Percentiles rank a stretch among this genome's conserved stretches.
Evolutionary conservation across 306 rosid species (phyloP).

Genomic region (Psophocarpus tetragonolobus): DNA sequence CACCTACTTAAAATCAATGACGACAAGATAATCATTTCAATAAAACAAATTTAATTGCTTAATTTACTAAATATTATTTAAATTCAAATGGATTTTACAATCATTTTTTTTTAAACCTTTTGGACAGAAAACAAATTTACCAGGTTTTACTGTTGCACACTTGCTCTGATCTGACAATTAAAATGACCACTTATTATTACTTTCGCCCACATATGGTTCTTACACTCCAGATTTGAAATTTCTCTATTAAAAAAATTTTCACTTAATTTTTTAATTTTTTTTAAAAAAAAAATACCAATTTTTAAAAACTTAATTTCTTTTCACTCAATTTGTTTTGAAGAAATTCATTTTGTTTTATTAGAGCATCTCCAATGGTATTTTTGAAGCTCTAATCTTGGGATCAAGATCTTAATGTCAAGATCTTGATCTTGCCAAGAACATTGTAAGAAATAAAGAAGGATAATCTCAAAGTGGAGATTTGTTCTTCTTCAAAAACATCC

Average conservation of each 20-base stretch:
- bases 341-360: too few relatives aligned
- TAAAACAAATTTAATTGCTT: neutral
- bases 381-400: too few relatives aligned
- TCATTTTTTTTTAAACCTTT: neutral
- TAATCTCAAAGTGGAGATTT: too few relatives aligned
- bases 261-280: neutral
- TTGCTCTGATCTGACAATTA: neutral
- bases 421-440: too few relatives aligned
- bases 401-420: too few relatives aligned
- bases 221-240: neutral
- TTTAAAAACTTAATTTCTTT: too few relatives aligned
- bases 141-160: neutral
- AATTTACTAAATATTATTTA: neutral
- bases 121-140: neutral
- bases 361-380: too few relatives aligned
- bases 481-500: too few relatives aligned
- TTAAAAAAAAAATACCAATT: neutral
- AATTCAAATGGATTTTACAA: neutral
- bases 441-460: too few relatives aligned
- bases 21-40: neutral
- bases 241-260: neutral
- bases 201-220: neutral
- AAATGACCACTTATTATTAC: neutral
- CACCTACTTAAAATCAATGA: neutral
- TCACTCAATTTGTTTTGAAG: too few relatives aligned